phyloP scores from a whole-genome alignment of 164 flowering plant species.

The Vitis amurensis region DNA sequence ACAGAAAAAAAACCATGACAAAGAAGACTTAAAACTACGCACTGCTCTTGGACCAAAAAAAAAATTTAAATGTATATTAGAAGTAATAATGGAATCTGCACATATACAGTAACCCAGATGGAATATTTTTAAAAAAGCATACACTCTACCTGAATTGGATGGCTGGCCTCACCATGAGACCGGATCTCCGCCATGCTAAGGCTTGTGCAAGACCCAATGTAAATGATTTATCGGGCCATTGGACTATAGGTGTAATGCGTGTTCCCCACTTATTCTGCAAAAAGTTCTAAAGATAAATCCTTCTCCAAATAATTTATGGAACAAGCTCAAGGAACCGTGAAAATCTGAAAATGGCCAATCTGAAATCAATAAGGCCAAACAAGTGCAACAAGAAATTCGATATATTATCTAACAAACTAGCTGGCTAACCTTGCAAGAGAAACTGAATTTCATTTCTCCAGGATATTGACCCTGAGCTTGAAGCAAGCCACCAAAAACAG shows the following conservation, averaged over 20 bases:
- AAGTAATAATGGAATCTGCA: too few species aligned
- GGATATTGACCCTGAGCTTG: slow-evolving; percentile 98
- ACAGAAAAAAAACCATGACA: too few species aligned
- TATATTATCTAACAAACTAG: not conserved
- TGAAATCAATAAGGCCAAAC: not conserved
- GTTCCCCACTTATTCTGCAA: slow-evolving; percentile 92
- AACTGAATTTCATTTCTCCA: slow-evolving; percentile 87
- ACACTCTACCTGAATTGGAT: slow-evolving; percentile 66
- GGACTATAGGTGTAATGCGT: slow-evolving; percentile 74
- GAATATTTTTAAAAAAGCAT: not conserved
- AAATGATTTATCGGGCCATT: slow-evolving; percentile 93
- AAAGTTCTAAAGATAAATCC: not conserved
- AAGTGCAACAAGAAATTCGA: not conserved
- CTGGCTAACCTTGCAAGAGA: slow-evolving; percentile 76
- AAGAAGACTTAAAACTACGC: too few species aligned
- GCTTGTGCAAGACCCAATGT: slow-evolving; percentile 75
- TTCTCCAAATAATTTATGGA: not conserved
- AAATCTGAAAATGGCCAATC: not conserved
- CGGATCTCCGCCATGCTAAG: slow-evolving; percentile 92
- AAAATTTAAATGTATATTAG: too few species aligned
- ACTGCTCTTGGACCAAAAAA: too few species aligned
- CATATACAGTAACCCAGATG: not conserved
- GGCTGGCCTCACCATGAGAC: slow-evolving; percentile 83
- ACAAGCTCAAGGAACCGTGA: not conserved
- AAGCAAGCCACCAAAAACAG: slow-evolving; percentile 87